Evolutionary conservation across 2,329 filamentous ascomycete species (phyloP).

Genomic region (Cephalotrichum gorgonifer): DNA sequence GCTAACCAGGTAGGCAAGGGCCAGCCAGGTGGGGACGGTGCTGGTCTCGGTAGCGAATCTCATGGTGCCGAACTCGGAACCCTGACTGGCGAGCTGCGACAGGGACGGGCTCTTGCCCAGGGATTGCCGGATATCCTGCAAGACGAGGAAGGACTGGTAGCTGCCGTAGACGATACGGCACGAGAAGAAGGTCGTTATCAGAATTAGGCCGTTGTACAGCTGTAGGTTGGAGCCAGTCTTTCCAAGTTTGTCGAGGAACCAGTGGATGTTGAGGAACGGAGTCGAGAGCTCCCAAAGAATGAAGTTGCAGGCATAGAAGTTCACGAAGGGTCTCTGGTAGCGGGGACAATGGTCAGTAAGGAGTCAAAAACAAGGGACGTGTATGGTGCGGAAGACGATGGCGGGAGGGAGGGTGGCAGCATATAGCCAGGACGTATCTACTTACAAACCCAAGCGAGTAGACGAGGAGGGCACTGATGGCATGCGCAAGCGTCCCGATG

Average conservation of each 20-base stretch:
- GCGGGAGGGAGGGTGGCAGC: not conserved
- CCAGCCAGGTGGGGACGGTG: constrained; percentile 60
- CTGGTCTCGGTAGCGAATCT: constrained; percentile 36
- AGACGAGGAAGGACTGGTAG: constrained; percentile 59
- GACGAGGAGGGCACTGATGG: constrained; percentile 60
- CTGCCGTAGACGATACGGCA: constrained; percentile 71
- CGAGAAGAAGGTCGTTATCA: constrained; percentile 65
- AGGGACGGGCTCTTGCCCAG: constrained; percentile 29
- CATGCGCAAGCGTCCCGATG: constrained; percentile 67
- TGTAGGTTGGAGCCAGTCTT: constrained; percentile 67
- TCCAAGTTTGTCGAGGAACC: constrained; percentile 81
- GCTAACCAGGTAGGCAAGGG: constrained; percentile 53
- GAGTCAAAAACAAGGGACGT: constrained; percentile 7
- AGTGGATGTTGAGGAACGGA: constrained; percentile 80
- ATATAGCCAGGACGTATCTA: constrained; percentile 11
- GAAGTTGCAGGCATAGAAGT: constrained; percentile 72
- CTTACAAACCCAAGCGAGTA: constrained; percentile 73
- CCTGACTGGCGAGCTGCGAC: constrained; percentile 14
- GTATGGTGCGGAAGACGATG: not conserved
- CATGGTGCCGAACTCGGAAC: constrained; percentile 17
- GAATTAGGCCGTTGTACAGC: constrained; percentile 65
- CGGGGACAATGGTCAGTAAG: constrained; percentile 4
- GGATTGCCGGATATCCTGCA: constrained; percentile 56
- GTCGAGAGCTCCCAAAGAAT: constrained; percentile 82
- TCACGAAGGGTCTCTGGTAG: constrained; percentile 65